A percentile compares a stretch with the other conserved stretches of the same genome.
Evolutionary conservation across 441 rosid species (phyloP).

Genomic region (Croton setiger): DNA sequence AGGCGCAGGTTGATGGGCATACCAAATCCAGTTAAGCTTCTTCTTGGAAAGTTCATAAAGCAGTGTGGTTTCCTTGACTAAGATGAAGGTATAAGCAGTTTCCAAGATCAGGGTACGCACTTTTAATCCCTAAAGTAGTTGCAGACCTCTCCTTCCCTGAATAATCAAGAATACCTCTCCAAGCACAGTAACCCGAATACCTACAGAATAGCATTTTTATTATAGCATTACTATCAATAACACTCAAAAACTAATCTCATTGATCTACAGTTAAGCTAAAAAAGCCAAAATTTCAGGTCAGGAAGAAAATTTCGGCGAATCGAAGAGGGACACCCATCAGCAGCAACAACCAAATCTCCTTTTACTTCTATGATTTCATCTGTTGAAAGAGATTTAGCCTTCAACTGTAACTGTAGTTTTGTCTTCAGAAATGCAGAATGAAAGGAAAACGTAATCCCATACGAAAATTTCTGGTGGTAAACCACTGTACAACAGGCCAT

Average conservation of each 20-base stretch:
- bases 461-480: slow-evolving; percentile 46
- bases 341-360: slow-evolving; percentile 69
- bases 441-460: slow-evolving; percentile 63
- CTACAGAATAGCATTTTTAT: slow-evolving; percentile 33
- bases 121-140: slow-evolving; percentile 37
- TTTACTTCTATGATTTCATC: slow-evolving; percentile 39
- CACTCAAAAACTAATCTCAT: too few species aligned
- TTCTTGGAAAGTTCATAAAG: slow-evolving; percentile 56
- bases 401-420: slow-evolving; percentile 41
- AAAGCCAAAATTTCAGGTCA: slow-evolving; percentile 58
- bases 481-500: slow-evolving; percentile 38
- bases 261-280: too few species aligned
- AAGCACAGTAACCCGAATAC: slow-evolving; percentile 80
- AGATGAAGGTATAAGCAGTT: slow-evolving; percentile 64
- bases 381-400: slow-evolving; percentile 42
- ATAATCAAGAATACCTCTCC: slow-evolving; percentile 77
- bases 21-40: slow-evolving; percentile 78
- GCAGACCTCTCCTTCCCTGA: slow-evolving; percentile 52
- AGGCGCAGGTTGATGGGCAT: slow-evolving; percentile 64
- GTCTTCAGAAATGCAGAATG: slow-evolving; percentile 48
- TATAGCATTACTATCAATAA: too few species aligned
- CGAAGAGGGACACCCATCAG: slow-evolving; percentile 73
- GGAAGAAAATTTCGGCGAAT: slow-evolving; percentile 60
- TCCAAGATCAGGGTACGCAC: slow-evolving; percentile 59
- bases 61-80: slow-evolving; percentile 36